Evolutionary conservation across 202 grass and related monocot species (phyloP).

Genomic region (Zizania palustris): DNA sequence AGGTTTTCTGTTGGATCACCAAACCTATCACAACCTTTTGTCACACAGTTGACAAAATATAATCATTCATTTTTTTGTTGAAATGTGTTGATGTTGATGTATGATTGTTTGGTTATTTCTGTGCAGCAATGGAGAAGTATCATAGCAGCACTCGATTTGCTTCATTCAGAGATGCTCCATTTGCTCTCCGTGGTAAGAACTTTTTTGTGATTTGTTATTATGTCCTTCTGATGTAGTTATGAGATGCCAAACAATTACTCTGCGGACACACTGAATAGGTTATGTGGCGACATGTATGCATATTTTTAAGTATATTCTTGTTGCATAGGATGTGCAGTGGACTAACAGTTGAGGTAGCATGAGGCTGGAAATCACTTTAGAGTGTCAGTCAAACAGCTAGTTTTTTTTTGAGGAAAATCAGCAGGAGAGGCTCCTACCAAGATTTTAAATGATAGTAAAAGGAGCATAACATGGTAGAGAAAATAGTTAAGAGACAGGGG

Average conservation of each 20-base stretch:
- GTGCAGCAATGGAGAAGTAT: constrained; percentile 49
- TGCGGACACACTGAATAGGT: background rate
- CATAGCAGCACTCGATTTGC: constrained; percentile 28
- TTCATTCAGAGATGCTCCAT: constrained; percentile 45
- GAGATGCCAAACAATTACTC: background rate
- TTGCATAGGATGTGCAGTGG: background rate
- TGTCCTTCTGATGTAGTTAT: constrained; percentile 16
- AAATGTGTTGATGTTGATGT: constrained; percentile 19
- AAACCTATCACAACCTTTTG: background rate
- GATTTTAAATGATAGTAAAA: no score
- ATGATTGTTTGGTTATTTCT: constrained; percentile 4
- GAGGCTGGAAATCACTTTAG: background rate
- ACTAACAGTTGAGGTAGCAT: background rate
- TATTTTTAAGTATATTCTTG: constrained; percentile 15
- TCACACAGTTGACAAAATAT: background rate
- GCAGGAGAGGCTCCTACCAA: no score
- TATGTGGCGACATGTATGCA: background rate
- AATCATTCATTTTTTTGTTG: background rate
- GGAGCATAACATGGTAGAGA: no score
- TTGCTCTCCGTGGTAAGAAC: constrained; percentile 51
- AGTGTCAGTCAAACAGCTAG: background rate
- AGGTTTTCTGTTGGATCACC: no score
- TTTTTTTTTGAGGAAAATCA: no score
- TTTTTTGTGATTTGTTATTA: constrained; percentile 7
- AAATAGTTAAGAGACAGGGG: no score